Conservation (phyloP, 306 rosid species). For the Lathyrus tuberosus region DNA sequence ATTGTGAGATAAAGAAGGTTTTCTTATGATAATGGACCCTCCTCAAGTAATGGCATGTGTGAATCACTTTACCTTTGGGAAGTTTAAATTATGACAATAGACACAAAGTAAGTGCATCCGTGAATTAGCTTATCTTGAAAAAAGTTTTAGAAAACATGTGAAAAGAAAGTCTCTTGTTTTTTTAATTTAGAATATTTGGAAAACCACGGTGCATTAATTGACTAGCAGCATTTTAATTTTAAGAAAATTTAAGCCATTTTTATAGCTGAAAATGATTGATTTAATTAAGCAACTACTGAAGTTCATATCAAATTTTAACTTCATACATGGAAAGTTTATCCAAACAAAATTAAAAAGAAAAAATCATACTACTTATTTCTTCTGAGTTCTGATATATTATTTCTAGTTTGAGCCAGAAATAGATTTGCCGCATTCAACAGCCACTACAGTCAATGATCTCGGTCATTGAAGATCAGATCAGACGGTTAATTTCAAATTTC, state of each 20-base stretch:
- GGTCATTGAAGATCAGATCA: background rate
- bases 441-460: background rate
- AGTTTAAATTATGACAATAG: constrained; percentile 2
- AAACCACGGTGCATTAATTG: background rate
- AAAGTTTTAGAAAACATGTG: background rate
- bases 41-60: background rate
- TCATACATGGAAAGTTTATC: background rate
- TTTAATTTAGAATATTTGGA: background rate
- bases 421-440: constrained; percentile 4
- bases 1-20: background rate
- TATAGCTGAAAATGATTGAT: no score
- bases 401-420: constrained; percentile 23
- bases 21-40: constrained; percentile 15
- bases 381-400: constrained; percentile 30
- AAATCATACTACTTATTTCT: constrained; percentile 14
- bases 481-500: background rate
- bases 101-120: background rate
- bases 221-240: background rate
- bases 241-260: background rate
- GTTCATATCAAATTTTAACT: background rate
- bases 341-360: no score
- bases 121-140: constrained; percentile 2
- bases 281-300: no score
- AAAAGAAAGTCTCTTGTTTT: background rate
- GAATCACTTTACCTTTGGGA: background rate